Evolutionary conservation across 495 filamentous ascomycete genomes (phyloP), one percentile per base, ranked within the genome.

Genomic region (Tuber melanosporum): DNA sequence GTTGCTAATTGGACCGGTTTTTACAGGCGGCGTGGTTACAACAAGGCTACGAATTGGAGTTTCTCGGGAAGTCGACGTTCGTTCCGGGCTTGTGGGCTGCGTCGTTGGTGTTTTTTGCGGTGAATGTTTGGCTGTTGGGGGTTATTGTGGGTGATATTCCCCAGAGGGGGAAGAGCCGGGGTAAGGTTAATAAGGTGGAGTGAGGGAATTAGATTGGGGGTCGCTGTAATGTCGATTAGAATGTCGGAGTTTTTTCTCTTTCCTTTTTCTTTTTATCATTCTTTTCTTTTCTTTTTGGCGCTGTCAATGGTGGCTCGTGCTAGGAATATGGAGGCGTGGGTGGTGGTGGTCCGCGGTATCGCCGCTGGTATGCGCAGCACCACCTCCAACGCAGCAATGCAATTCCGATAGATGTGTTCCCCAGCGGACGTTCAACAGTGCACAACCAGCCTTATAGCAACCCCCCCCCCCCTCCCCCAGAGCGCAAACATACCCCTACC

Each of bases 71-170:
- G n/a, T 93, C 93, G 75, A 93, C 90, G 0, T 99, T 97, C 78
- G 84, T 95, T 3, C 93, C 95, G 0, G 93, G 94, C 0, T 84
- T 99, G 3, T 98, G 93, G 88, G 75, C 89, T 0, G 87, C 92
- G 0, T 90, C 91, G 3, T 81, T 97, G 39, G 85, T 86, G 2
- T 98, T 99, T 84, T 98, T 98, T 78, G 84, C 87, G 3, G 89
- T 95, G 1, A 98, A 98, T 85, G 88, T 89, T 76, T 95, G 93
- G 91, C 92, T 98, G 69, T 81, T 99, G 72, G 92, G 92, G 0
- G 87, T 95, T 70, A 90, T 98, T 47, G 87, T 97, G 26, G 78
- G 73, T 7, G 95, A 99, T 86, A 85, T 91, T 32, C n/a, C 3
- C 26, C 22, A 8, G 49, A 57, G 22, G 49, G 49, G 49, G 49